These are phyloP conservation scores for Yamadazyma atlantica DNA, from an alignment of 1,139 yeast genomes.

Conservation along the genomic window DNA sequence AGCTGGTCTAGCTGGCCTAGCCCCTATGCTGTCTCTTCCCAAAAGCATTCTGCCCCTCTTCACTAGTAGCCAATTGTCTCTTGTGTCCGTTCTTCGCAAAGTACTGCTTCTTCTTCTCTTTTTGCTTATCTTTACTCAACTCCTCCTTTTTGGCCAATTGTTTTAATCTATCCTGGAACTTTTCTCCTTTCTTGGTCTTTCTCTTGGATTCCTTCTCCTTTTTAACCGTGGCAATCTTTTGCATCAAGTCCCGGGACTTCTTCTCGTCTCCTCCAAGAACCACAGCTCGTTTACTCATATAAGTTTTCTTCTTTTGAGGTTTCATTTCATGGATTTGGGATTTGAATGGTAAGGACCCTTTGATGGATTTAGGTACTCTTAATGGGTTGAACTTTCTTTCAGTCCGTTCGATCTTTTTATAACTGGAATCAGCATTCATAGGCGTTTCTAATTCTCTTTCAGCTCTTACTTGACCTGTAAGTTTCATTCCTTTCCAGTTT, in stretches of 20 bases:
- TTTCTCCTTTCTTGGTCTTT: constrained; percentile 70
- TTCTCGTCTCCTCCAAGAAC: constrained; percentile 90
- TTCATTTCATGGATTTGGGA: constrained; percentile 87
- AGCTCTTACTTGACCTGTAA: constrained; percentile 91
- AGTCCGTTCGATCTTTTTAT: constrained; percentile 79
- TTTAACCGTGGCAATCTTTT: constrained; percentile 79
- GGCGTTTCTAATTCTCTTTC: constrained; percentile 69
- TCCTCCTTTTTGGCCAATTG: constrained; percentile 75
- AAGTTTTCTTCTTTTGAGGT: constrained; percentile 82
- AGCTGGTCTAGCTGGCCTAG: too few relatives aligned
- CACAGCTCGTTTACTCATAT: constrained; percentile 90
- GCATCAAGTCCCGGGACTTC: constrained; percentile 88
- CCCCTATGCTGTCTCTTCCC: constrained; percentile 27
- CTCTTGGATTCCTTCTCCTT: constrained; percentile 85
- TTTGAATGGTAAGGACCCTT: constrained; percentile 80
- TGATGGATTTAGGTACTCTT: constrained; percentile 78
- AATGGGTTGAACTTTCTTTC: constrained; percentile 86
- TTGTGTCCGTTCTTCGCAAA: constrained; percentile 75
- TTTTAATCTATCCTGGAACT: constrained; percentile 73
- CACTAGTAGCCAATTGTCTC: constrained; percentile 49
- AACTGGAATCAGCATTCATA: constrained; percentile 63
- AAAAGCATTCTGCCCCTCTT: constrained; percentile 35
- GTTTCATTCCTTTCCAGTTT: constrained; percentile 95
- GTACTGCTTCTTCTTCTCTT: constrained; percentile 82
- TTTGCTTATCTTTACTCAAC: constrained; percentile 69